A percentile compares a stretch with the other conserved stretches of the same genome.
Conservation (phyloP, 2,329 filamentous ascomycete genomes). For the Phoma sp. region DNA sequence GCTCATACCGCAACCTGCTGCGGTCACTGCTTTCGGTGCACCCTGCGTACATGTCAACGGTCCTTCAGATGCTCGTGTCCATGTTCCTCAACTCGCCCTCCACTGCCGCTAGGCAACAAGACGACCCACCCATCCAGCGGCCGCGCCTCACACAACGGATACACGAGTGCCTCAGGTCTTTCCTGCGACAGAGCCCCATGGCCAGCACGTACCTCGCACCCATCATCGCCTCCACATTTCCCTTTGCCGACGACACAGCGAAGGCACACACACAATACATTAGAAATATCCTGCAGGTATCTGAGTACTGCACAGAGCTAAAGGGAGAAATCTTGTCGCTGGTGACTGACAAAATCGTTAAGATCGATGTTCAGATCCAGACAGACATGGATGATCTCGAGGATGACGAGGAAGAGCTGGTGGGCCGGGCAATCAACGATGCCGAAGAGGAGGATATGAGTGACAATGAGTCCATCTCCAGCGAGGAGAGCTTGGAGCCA, state of each 20-base stretch:
- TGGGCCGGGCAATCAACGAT: constrained; percentile 60
- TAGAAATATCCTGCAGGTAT: constrained; percentile 78
- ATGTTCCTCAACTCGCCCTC: constrained; percentile 72
- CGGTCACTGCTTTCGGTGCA: constrained; percentile 79
- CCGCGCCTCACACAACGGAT: constrained; percentile 73
- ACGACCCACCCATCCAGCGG: constrained; percentile 64
- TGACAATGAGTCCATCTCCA: constrained; percentile 74
- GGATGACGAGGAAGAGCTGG: constrained; percentile 80
- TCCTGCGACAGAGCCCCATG: constrained; percentile 82
- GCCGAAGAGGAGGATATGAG: constrained; percentile 62
- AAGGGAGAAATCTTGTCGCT: constrained; percentile 81
- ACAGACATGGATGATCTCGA: constrained; percentile 91
- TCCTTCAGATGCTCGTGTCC: constrained; percentile 80
- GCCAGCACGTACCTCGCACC: constrained; percentile 73
- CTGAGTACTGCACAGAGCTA: constrained; percentile 78
- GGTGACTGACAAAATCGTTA: constrained; percentile 85
- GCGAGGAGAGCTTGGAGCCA: constrained; percentile 66
- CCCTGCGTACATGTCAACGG: constrained; percentile 74
- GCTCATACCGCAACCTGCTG: constrained; percentile 63
- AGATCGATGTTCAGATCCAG: constrained; percentile 95
- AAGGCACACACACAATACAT: constrained; percentile 87
- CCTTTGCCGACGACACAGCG: constrained; percentile 76
- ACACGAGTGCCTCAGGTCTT: constrained; percentile 75
- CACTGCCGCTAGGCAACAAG: constrained; percentile 59
- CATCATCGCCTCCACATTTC: constrained; percentile 72